A percentile compares a stretch with the other conserved stretches of the same genome.
Evolutionary conservation across 225 moss, liverwort and hornwort species (phyloP).

Genomic region (Anthoceros angustus): DNA sequence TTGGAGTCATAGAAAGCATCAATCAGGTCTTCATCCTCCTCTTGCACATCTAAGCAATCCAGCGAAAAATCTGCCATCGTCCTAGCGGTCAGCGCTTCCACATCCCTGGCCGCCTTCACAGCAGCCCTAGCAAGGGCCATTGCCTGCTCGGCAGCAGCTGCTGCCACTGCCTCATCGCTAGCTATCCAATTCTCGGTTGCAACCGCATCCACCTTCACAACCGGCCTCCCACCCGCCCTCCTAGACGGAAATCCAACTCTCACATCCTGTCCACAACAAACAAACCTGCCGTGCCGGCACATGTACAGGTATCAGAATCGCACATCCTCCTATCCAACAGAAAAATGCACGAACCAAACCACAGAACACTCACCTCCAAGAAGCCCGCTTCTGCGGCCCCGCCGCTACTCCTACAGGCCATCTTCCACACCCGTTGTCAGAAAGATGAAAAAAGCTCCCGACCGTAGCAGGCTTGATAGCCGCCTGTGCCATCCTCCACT

Average conservation of each 20-base stretch:
- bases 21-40: conserved; percentile 28
- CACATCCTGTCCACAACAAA: too few relatives aligned
- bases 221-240: neutral
- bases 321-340: too few relatives aligned
- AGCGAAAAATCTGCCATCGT: neutral
- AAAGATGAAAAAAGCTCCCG: too few relatives aligned
- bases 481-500: neutral
- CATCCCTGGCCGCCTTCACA: conserved; percentile 58
- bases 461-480: neutral
- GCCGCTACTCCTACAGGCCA: too few relatives aligned
- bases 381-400: too few relatives aligned
- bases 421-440: too few relatives aligned
- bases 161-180: conserved; percentile 30
- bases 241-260: neutral
- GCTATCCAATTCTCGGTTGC: conserved; percentile 42
- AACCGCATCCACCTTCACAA: conserved; percentile 8
- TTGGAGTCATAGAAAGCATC: conserved; percentile 38
- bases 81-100: conserved; percentile 10
- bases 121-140: conserved; percentile 56
- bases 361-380: too few relatives aligned
- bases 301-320: too few relatives aligned
- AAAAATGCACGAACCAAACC: too few relatives aligned
- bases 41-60: conserved; percentile 14
- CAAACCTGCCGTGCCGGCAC: too few relatives aligned
- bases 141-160: conserved; percentile 38